phyloP scores from a whole-genome alignment of 2,329 filamentous ascomycete genomes.

The Delphinella strobiligena region DNA sequence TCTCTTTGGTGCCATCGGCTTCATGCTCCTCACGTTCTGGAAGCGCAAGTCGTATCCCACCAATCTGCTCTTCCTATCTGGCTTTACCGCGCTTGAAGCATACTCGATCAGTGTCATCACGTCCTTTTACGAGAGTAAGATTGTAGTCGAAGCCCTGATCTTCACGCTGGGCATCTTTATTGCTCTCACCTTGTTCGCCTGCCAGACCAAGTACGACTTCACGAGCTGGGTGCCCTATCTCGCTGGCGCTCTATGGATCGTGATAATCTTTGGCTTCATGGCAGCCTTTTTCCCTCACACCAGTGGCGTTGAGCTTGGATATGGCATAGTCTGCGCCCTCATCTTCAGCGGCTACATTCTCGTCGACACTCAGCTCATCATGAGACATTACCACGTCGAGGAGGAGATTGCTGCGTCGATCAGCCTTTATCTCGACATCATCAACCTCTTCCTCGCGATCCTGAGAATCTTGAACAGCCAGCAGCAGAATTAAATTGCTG shows the following conservation, averaged over 20 bases:
- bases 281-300: conserved; percentile 75
- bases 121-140: conserved; percentile 70
- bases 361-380: conserved; percentile 89
- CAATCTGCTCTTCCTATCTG: conserved; percentile 82
- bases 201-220: conserved; percentile 97
- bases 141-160: conserved; percentile 82
- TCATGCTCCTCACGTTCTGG: conserved; percentile 85
- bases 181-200: conserved; percentile 66
- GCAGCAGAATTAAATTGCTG: conserved; percentile 63
- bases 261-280: conserved; percentile 91
- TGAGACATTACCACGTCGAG: conserved; percentile 94
- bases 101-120: conserved; percentile 90
- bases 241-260: conserved; percentile 77
- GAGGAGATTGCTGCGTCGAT: conserved; percentile 90
- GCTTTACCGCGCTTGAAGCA: conserved; percentile 84
- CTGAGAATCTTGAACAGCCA: conserved; percentile 93
- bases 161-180: conserved; percentile 63
- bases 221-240: conserved; percentile 95
- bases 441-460: conserved; percentile 95
- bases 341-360: conserved; percentile 93
- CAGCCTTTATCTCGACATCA: conserved; percentile 87
- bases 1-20: conserved; percentile 69
- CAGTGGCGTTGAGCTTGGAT: conserved; percentile 72
- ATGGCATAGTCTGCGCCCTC: conserved; percentile 68
- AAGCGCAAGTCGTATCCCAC: conserved; percentile 84